Conservation (phyloP, 2,329 filamentous ascomycete genomes). For the Sclerotinia trifoliorum region DNA sequence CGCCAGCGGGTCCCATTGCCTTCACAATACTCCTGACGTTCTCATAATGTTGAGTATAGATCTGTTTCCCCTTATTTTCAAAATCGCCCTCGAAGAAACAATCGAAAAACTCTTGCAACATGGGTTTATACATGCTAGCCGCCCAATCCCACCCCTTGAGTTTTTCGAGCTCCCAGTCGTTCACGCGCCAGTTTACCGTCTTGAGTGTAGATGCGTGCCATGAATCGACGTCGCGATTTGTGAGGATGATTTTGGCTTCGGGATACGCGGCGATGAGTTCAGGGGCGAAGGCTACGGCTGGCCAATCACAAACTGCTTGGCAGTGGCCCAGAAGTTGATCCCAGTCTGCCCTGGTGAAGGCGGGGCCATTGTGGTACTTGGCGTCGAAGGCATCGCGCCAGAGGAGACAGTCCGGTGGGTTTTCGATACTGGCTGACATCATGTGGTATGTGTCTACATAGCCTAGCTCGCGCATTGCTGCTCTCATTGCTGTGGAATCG, state of each 20-base stretch:
- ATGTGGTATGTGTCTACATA: conserved; percentile 72
- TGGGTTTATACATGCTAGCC: conserved; percentile 21
- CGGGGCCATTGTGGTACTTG: conserved; percentile 58
- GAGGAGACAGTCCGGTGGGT: conserved; percentile 62
- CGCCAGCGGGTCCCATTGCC: not conserved
- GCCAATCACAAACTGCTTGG: conserved; percentile 28
- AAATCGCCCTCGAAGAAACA: conserved; percentile 16
- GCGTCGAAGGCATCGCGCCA: conserved; percentile 68
- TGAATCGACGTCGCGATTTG: conserved; percentile 26
- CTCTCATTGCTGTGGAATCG: conserved; percentile 53
- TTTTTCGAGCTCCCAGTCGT: conserved; percentile 17
- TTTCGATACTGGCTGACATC: conserved; percentile 69
- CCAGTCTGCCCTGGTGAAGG: conserved; percentile 66
- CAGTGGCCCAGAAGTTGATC: conserved; percentile 66
- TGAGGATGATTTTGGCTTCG: conserved; percentile 29
- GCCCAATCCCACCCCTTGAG: conserved; percentile 20
- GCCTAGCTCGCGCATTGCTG: conserved; percentile 64
- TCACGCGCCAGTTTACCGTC: conserved; percentile 20
- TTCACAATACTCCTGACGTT: conserved; percentile 13
- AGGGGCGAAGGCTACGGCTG: conserved; percentile 39
- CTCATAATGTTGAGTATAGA: conserved; percentile 18
- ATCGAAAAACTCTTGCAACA: conserved; percentile 20
- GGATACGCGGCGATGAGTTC: conserved; percentile 31
- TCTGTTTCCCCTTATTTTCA: conserved; percentile 18
- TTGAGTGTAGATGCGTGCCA: conserved; percentile 26